These are phyloP conservation scores for Candida boidinii DNA, from an alignment of 805 yeast species.

Conservation along the genomic window DNA sequence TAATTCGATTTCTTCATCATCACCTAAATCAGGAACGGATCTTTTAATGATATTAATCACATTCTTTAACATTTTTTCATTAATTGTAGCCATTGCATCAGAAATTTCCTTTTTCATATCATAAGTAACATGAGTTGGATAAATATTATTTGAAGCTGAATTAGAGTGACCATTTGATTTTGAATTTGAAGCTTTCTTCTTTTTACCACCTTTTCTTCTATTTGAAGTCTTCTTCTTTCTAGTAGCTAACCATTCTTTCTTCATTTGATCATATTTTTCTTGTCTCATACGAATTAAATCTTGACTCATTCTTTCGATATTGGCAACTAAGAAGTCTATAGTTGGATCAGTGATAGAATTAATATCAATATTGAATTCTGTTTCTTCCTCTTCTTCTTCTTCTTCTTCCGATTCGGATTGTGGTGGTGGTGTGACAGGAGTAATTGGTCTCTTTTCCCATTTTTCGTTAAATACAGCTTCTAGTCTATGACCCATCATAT, in stretches of 20 bases:
- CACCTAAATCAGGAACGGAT: slow-evolving; percentile 55
- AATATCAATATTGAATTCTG: slow-evolving; percentile 50
- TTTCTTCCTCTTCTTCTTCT: slow-evolving; percentile 28
- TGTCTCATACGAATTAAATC: slow-evolving; percentile 78
- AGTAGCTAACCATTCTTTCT: slow-evolving; percentile 52
- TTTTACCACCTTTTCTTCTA: slow-evolving; percentile 11
- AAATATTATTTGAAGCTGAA: slow-evolving; percentile 10
- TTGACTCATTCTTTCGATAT: slow-evolving; percentile 73
- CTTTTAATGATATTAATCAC: slow-evolving; percentile 82
- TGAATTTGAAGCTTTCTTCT: slow-evolving; percentile 9
- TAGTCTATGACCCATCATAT: slow-evolving; percentile 87
- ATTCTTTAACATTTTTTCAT: slow-evolving; percentile 74
- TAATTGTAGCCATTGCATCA: slow-evolving; percentile 67
- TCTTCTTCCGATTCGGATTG: slow-evolving; percentile 33
- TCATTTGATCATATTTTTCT: slow-evolving; percentile 61
- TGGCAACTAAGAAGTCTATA: slow-evolving; percentile 80
- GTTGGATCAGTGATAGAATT: slow-evolving; percentile 80
- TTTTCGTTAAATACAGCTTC: slow-evolving; percentile 80
- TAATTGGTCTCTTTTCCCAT: slow-evolving; percentile 81
- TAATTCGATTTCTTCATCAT: slow-evolving; percentile 90
- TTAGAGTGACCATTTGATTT: slow-evolving; percentile 3
- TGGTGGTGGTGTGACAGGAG: slow-evolving; percentile 49
- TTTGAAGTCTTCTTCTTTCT: slow-evolving; percentile 31
- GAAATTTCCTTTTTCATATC: slow-evolving; percentile 95
- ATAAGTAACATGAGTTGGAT: slow-evolving; percentile 56